Evolutionary conservation across 768 basidiomycete species (phyloP), one percentile per base, ranked within the genome.

Genomic region (Rhodotorula kratochvilovae): DNA sequence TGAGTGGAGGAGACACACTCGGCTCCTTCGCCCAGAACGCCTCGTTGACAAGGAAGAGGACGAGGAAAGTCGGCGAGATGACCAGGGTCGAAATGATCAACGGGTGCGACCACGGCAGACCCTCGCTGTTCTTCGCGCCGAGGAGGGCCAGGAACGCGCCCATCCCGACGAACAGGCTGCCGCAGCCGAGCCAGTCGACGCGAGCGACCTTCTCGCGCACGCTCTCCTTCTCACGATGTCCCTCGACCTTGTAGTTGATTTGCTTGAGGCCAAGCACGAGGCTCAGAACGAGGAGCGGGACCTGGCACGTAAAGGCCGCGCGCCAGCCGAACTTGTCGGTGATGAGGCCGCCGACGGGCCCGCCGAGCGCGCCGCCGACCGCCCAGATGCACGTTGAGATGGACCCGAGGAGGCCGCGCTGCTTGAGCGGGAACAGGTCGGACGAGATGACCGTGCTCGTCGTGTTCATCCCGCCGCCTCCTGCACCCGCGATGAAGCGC

Each of bases 361-460:
- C 81, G 1, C 77, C 80, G 23, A 75, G 69, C 4, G 81, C 81
- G 10, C 78, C 78, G 68, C 92, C 92, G 63, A 91, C 81, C 58
- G 92, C 93, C 79, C 87, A 94, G 72, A 92, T 66, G 77, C 69
- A 53, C 36, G 77, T 79, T 10, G 48, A 87, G 84, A 92, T 85
- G 66, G 92, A 92, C 80, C 96, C 92, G 77, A 92, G 93, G 19
- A 94, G 80, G 5, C 92, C 93, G 67, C 94, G 85, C 71, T 91
- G 88, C 78, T 89, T 88, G 76, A 96, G 80, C 25, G 91, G 90
- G 71, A 97, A 89, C 35, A 96, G 83, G 82, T 97, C 94, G 15
- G 90, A 88, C 65, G 91, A 86, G 61, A 90, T 84, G 66, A 93
- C 86, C 59, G 66, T 63, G 31, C 29, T 5, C 46, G 70, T 60